Evolutionary conservation across 805 yeast genomes (phyloP), one percentile per base, ranked within the genome.

Genomic region (Suhomyces sp.): DNA sequence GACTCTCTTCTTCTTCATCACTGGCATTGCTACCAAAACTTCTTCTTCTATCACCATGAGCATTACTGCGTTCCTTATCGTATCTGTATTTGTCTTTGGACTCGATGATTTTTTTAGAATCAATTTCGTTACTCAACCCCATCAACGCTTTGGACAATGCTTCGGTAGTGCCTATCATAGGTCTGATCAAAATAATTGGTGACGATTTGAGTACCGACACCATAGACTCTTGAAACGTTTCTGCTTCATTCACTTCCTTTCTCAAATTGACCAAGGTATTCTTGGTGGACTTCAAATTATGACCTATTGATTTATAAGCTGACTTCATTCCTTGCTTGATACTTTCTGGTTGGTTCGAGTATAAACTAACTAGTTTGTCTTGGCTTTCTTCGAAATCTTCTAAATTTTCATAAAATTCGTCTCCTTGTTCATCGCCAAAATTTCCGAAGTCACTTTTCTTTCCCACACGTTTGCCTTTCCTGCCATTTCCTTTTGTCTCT

Each of bases 141-240:
- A 89, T 79, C 47, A 92, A 73, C 0, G 96, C 80, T 61, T 84
- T 87, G 5, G 93, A 86, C 6, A 92, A 77, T 0, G 96, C 96
- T 64, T 90, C 97, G 0, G 97, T 87, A 0, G 96, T 90, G 1
- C 97, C 98, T 59, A 92, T 90, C 55, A 90, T 78, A 2, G 97
- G 97, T 43, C 97, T 68, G 2, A 92, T 77, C 13, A 92, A 67
- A 17, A 89, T 85, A 13, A 89, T 82, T 0, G 97, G 97, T 1
- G 96, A 83, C 0, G 87, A 89, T 56, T 80, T 81, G 12, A 88
- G 85, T 12, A 90, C 75, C 1, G 89, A 84, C 17, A 75, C 68
- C 0, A 89, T 80, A 0, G 92, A 89, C 4, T 78, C 85, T 59
- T 81, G 85, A 0, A 89, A 83, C 53, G 78, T 82, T 0, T 83